phyloP scores from a whole-genome alignment of 805 yeast species.

The Kodamaea leandrae region DNA sequence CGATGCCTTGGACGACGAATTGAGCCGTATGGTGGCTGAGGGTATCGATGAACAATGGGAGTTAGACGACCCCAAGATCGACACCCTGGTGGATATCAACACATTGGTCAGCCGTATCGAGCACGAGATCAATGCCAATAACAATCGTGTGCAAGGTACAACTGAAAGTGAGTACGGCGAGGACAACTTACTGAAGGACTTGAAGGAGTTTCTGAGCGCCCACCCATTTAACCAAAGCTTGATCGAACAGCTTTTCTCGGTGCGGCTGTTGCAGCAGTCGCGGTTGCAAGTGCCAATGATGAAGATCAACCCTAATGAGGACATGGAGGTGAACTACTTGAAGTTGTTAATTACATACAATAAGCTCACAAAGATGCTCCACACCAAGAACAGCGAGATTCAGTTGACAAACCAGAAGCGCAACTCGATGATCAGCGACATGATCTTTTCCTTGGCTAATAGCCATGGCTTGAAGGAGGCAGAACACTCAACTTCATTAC shows the following conservation, averaged over 20 bases:
- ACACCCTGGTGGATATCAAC: slow-evolving; percentile 7
- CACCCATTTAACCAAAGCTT: slow-evolving; percentile 10
- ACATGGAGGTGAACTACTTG: slow-evolving; percentile 14
- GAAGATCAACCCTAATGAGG: slow-evolving; percentile 8
- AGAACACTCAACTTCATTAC: slow-evolving; percentile 3
- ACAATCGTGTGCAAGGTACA: background rate
- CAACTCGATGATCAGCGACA: slow-evolving; percentile 7
- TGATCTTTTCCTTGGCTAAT: slow-evolving; percentile 8
- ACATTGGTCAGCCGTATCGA: slow-evolving; percentile 3
- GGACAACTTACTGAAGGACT: slow-evolving; percentile 3
- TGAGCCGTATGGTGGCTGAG: slow-evolving; percentile 7
- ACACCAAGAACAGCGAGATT: slow-evolving; percentile 16
- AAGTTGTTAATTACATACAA: slow-evolving; percentile 16
- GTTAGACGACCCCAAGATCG: slow-evolving; percentile 7
- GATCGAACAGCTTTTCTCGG: slow-evolving; percentile 4
- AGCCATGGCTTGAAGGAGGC: slow-evolving; percentile 6
- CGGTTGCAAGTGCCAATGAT: slow-evolving; percentile 6
- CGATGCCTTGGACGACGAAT: slow-evolving; percentile 10
- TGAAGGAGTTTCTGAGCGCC: slow-evolving; percentile 7
- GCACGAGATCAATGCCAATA: slow-evolving; percentile 8
- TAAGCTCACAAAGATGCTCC: slow-evolving; percentile 12
- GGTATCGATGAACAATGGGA: slow-evolving; percentile 3
- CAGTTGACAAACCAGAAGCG: slow-evolving; percentile 14
- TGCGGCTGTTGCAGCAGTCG: slow-evolving; percentile 3
- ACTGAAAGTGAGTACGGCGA: slow-evolving; percentile 2